Evolutionary conservation across 2,329 filamentous ascomycete genomes (phyloP).

Genomic region (Curvularia spicifera): DNA sequence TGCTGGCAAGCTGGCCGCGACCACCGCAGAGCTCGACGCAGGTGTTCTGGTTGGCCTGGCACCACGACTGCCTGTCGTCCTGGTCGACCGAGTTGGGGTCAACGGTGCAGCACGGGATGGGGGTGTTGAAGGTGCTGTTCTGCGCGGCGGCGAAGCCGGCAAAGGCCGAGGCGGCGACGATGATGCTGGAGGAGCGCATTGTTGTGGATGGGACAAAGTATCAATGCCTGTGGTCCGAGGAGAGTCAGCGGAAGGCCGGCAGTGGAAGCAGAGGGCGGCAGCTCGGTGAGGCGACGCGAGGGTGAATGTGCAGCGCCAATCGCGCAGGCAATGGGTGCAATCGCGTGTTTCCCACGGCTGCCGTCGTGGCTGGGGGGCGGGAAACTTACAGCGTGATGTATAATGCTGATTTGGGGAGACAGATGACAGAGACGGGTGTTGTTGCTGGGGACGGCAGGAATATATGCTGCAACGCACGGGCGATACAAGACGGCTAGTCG

Average conservation of each 20-base stretch:
- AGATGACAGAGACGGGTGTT: conserved; percentile 20
- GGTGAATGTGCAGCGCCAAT: conserved; percentile 2
- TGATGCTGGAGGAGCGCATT: conserved; percentile 58
- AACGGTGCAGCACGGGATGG: conserved; percentile 52
- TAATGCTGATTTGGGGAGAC: conserved; percentile 21
- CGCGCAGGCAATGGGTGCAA: conserved; percentile 17
- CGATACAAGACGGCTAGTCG: conserved; percentile 24
- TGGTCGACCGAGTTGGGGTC: conserved; percentile 50
- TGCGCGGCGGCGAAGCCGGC: conserved; percentile 55
- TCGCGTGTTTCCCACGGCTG: neutral
- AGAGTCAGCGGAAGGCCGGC: conserved; percentile 36
- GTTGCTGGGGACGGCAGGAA: conserved; percentile 25
- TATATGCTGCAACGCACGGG: conserved; percentile 25
- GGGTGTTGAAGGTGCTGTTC: conserved; percentile 45
- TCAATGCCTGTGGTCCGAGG: conserved; percentile 43
- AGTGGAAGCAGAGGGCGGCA: conserved; percentile 6
- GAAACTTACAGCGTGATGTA: conserved; percentile 25
- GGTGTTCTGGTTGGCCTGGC: conserved; percentile 63
- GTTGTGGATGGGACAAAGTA: conserved; percentile 39
- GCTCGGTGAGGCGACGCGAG: conserved; percentile 10
- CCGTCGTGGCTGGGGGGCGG: neutral
- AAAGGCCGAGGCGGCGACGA: conserved; percentile 56
- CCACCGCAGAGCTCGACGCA: conserved; percentile 66
- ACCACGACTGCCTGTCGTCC: conserved; percentile 58
- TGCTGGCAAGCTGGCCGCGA: conserved; percentile 48